phyloP scores from a whole-genome alignment of 768 basidiomycete species.

The Mycena latifolia region DNA sequence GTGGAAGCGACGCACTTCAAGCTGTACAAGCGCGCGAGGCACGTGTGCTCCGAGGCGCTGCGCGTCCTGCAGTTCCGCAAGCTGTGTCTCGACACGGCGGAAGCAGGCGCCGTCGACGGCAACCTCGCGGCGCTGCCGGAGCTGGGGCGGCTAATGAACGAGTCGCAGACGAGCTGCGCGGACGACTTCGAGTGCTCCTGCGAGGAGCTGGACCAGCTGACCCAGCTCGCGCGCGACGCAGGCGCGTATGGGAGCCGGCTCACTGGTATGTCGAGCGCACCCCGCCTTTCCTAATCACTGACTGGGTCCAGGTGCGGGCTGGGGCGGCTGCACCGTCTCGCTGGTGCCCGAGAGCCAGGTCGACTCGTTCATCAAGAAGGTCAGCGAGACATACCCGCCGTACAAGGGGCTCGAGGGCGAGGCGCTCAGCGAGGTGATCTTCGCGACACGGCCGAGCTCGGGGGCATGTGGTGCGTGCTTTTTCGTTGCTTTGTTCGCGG shows the following conservation, averaged over 20 bases:
- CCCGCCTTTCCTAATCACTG: neutral
- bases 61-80: conserved; percentile 85
- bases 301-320: conserved; percentile 75
- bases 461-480: conserved; percentile 81
- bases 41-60: conserved; percentile 84
- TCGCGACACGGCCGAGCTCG: conserved; percentile 86
- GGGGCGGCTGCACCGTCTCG: conserved; percentile 93
- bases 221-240: conserved; percentile 69
- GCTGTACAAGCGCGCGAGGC: conserved; percentile 84
- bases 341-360: conserved; percentile 77
- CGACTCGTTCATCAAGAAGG: conserved; percentile 69
- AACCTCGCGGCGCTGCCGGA: conserved; percentile 51
- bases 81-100: conserved; percentile 64
- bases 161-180: conserved; percentile 79
- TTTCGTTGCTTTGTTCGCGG: conserved; percentile 5
- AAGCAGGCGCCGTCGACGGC: conserved; percentile 46
- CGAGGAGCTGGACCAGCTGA: conserved; percentile 80
- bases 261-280: conserved; percentile 67
- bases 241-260: conserved; percentile 87
- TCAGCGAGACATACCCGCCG: conserved; percentile 73
- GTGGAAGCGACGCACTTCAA: conserved; percentile 88
- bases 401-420: conserved; percentile 72
- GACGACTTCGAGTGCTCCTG: conserved; percentile 84
- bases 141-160: conserved; percentile 83
- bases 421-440: conserved; percentile 74